Base-by-base conservation (phyloP, 352 stramenopile genomes). In the Phytopythium helicoides region DNA sequence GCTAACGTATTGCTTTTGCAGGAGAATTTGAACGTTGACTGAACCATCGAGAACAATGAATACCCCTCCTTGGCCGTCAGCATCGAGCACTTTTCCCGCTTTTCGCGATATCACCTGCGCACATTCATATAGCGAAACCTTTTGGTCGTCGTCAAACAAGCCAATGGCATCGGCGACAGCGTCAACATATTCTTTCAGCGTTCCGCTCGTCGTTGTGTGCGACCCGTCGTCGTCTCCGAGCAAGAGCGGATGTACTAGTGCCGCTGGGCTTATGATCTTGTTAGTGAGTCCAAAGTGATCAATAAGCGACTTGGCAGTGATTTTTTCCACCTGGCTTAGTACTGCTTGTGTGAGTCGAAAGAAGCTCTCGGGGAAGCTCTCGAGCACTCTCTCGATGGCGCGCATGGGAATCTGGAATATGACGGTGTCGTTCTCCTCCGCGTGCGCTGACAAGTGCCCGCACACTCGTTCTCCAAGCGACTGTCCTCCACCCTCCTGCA, bases 241-340 rank as follows among this genome's bases (percentile, higher is more conserved):
- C 22, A 73, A n/a, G 18, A 66, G 28, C 3, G 55, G 52, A 10
- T 60, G 46, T 15, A 91, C 55, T 0, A 87, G 50, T 2, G 69
- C 60, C 10, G 41, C 52, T 0, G 64, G 61, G 14, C 58, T 54
- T 26, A 84, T 58, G n/a, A 84, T 75, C 54, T 75, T 68, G 0
- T 61, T 57, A 7, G 61, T 56, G 8, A 92, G 48, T 9, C 85
- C 85, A 60, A 95, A 95, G 46, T 95, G 84, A 47, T 95, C 78
- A 21, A 92, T 73, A 7, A 95, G 52, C 8, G 85, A 85, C 41
- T 87, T 88, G 6, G 73, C 56, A 2, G 85, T 92, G 49, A 95
- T 89, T 41, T 86, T 87, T 56, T 95, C 82, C 25, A 90, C 73
- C 71, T 95, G 85, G 51, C 71, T 89, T 18, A 95, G 55, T 14